These are phyloP conservation scores for Pythium rishiriense DNA, from an alignment of 352 stramenopile species.

Conservation along the genomic window DNA sequence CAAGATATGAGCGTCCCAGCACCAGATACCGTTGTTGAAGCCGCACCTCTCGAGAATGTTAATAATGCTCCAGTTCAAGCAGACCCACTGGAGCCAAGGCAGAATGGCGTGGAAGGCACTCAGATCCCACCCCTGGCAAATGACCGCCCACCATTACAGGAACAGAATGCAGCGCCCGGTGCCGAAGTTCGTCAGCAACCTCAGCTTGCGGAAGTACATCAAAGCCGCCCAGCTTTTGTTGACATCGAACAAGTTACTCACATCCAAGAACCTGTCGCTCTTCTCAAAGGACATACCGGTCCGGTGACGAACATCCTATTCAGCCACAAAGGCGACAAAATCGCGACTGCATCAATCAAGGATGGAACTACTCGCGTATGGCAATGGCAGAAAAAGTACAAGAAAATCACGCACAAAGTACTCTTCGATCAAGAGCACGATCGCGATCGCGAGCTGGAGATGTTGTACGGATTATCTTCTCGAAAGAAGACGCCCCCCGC, in stretches of 20 bases:
- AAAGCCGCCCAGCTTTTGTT: conserved; percentile 13
- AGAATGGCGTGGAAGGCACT: neutral
- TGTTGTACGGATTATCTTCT: conserved; percentile 27
- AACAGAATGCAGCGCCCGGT: neutral
- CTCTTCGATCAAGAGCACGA: conserved; percentile 26
- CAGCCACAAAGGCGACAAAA: conserved; percentile 74
- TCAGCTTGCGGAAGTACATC: conserved; percentile 22
- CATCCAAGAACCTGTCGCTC: conserved; percentile 32
- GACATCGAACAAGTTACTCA: conserved; percentile 23
- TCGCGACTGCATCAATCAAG: conserved; percentile 89
- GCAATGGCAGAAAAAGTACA: conserved; percentile 38
- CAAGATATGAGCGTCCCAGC: too few species aligned
- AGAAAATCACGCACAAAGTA: conserved; percentile 30
- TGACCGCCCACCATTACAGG: too few species aligned
- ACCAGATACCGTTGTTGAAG: neutral
- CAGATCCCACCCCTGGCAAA: neutral
- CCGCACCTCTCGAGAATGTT: neutral
- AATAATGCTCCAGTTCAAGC: neutral
- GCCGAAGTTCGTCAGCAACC: conserved; percentile 19
- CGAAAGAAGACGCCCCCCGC: conserved; percentile 24
- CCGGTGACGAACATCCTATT: conserved; percentile 91
- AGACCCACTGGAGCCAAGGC: neutral
- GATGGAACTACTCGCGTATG: conserved; percentile 66
- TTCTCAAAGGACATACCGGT: conserved; percentile 75
- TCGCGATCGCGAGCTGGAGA: conserved; percentile 26